Conservation (phyloP, 2,329 filamentous ascomycete species). For the Ophiosphaerella narmari region DNA sequence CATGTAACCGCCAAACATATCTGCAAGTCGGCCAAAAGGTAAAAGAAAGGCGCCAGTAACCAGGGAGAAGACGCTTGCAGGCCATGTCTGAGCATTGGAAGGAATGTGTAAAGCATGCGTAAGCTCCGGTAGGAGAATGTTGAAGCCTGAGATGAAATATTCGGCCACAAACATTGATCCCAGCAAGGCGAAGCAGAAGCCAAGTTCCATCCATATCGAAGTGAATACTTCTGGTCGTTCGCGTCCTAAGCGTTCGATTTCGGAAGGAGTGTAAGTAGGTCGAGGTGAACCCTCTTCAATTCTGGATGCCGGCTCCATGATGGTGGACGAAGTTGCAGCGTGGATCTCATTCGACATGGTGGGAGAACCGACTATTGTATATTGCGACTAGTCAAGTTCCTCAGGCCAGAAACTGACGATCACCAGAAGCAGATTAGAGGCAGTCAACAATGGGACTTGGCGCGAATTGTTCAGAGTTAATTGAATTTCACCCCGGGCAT, state of each 20-base stretch:
- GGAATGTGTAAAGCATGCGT: constrained; percentile 67
- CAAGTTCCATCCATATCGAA: constrained; percentile 60
- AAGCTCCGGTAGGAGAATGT: constrained; percentile 68
- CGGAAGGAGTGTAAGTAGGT: constrained; percentile 28
- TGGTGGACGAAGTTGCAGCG: not conserved
- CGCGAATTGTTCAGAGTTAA: not conserved
- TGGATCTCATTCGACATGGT: constrained; percentile 4
- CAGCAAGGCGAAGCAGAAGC: constrained; percentile 66
- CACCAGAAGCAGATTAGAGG: not conserved
- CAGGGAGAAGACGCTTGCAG: constrained; percentile 44
- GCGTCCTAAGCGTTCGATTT: constrained; percentile 65
- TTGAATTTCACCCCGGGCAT: not conserved
- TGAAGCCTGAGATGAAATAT: constrained; percentile 79
- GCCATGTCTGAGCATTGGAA: constrained; percentile 60
- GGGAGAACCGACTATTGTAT: not conserved
- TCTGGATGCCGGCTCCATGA: not conserved
- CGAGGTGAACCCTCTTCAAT: constrained; percentile 21
- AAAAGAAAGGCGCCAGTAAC: constrained; percentile 45
- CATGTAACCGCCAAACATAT: constrained; percentile 67
- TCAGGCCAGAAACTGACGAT: not conserved
- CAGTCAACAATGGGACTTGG: constrained; percentile 1
- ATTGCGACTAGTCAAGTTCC: not conserved
- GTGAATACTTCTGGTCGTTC: constrained; percentile 63
- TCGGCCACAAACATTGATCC: constrained; percentile 70
- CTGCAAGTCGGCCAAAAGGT: constrained; percentile 59